These are phyloP conservation scores for Juncus inflexus DNA, from an alignment of 176 grass and related monocot genomes.

Conservation along the genomic window DNA sequence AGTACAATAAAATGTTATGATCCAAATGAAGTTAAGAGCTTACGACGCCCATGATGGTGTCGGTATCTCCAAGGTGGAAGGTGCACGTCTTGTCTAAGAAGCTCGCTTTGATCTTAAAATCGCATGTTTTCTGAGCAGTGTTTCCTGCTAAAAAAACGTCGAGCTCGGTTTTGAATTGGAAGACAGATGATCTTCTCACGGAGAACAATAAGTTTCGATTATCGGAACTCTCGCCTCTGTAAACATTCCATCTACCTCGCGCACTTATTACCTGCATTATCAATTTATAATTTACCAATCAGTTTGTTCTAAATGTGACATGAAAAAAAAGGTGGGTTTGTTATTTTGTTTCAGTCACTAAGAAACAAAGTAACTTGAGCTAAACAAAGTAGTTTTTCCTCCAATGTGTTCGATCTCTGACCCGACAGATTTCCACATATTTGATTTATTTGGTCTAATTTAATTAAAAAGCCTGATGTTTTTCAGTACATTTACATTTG, in stretches of 20 bases:
- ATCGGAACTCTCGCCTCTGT: slow-evolving; percentile 45
- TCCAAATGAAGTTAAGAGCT: neutral
- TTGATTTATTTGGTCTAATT: too few species aligned
- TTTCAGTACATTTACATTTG: too few species aligned
- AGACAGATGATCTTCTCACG: slow-evolving; percentile 42
- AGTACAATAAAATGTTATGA: too few species aligned
- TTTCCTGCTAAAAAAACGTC: slow-evolving; percentile 61
- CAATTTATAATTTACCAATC: neutral
- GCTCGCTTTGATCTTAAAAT: slow-evolving; percentile 64
- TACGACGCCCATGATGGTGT: slow-evolving; percentile 41
- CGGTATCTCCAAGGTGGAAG: slow-evolving; percentile 41
- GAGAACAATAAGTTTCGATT: slow-evolving; percentile 45
- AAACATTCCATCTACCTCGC: slow-evolving; percentile 53
- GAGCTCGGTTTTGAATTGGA: slow-evolving; percentile 41
- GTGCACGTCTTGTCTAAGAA: slow-evolving; percentile 45
- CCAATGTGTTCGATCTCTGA: too few species aligned
- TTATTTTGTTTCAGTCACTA: too few species aligned
- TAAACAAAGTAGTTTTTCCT: too few species aligned
- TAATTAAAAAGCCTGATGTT: too few species aligned
- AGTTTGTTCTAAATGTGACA: too few species aligned
- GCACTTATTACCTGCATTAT: slow-evolving; percentile 28
- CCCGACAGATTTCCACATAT: too few species aligned
- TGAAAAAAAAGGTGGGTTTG: too few species aligned
- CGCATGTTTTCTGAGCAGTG: slow-evolving; percentile 32
- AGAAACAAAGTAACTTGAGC: too few species aligned